Base-by-base conservation (phyloP, 1,139 yeast species). In the Magnusiomyces tetraspermus region DNA sequence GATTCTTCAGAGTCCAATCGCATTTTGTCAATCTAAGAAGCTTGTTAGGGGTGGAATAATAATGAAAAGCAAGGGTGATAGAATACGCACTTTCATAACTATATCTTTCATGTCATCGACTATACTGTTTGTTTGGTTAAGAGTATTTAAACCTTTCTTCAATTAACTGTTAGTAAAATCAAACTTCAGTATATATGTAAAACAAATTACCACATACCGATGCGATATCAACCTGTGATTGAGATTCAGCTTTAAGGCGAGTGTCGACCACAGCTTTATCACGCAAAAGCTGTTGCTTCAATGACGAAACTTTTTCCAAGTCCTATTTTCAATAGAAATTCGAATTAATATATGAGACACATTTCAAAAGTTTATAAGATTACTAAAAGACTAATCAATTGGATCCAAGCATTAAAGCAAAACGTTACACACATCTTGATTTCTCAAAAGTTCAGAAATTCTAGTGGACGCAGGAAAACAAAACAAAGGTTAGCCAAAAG, bases 241-340 rank as follows among this genome's bases (percentile, higher is more conserved):
- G 79, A 2, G 86, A 80, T 44, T 82, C 82, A 42, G 82, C 72
- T 60, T 78, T 79, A 55, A 87, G 72, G 63, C 85, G 85, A 53
- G 79, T 73, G 60, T 87, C 95, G n/a, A 85, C 70, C 1, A 85
- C 76, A 0, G 84, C 76, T 64, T 84, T 85, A 63, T 87, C 94
- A 57, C 85, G 78, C 45, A 69, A 61, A 53, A 87, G 74, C 60
- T 82, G 86, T 58, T 77, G 82, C 56, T 79, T 77, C 42, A 83
- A 69, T 1, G 72, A 67, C 10, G 74, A 67, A 13, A 82, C 75
- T 61, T 81, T 82, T 51, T 74, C 78, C 55, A 84, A 72, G 59
- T 83, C 86, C 58, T 58, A 59, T 3, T n/a, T 50, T 10, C 11
- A 44, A 13, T 19, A 23, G 30, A 22, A 17, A 22, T 13, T 44